Evolutionary conservation across 805 yeast genomes (phyloP), one percentile per base, ranked within the genome.

Genomic region (Saturnispora zaruensis): DNA sequence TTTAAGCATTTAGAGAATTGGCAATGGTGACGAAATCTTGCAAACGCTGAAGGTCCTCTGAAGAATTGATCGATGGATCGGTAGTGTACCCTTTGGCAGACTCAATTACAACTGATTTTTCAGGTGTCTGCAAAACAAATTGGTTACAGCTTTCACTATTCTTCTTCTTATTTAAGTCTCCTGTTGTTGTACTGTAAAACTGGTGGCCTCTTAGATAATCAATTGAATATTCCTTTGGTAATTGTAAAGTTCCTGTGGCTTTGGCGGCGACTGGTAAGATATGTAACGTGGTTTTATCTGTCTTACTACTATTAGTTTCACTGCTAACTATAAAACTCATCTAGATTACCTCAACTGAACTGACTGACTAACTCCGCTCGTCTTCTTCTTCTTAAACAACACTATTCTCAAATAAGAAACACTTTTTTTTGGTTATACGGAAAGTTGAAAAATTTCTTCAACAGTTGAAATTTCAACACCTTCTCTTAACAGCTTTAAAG

Each of bases 221-320:
- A 21, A 38, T 13, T 21, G 42, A 38, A 13, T 14, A 23, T 38
- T 21, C 11, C n/a, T 38, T 38, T 23, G 42, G 42, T 8, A 38
- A 38, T 38, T 38, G 26, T 5, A 38, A 21, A 13, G 42, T 38
- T 21, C 42, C 28, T 20, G 42, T 38, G 24, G 24, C 42, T n/a
- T 38, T 23, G n/a, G 42, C 42, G 24, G 42, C 42, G 13, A 38
- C 42, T 23, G 42, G 42, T 11, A 38, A n/a, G 24, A 38, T 38
- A 9, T 38, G 20, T 23, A 38, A 13, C 6, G 42, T 38, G 7
- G 7, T 11, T 23, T 38, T 38, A 13, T 38, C 26, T 5, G 40
- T 20, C 13, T 20, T 36, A 2, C 20, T 37, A 13, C 7, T 23
- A 25, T 13, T 21, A n/a, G 28, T 13, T 38, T 24, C 21, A 18